phyloP scores from a whole-genome alignment of 768 basidiomycete species.

The Psilocybe sp. region DNA sequence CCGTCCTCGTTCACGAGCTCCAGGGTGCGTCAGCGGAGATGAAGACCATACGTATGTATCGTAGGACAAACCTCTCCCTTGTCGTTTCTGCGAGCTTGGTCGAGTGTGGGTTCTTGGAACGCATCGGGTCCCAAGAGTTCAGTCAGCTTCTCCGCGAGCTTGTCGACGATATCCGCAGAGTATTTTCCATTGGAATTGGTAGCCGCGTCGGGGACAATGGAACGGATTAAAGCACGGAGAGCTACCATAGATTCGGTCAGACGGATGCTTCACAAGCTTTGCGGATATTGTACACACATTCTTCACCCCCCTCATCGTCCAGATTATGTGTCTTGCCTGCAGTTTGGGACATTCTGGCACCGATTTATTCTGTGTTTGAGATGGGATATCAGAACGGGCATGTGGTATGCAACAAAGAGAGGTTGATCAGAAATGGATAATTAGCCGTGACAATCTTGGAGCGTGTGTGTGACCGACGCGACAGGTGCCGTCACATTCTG shows the following conservation, averaged over 20 bases:
- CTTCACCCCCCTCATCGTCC: conserved; percentile 21
- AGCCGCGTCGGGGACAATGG: conserved; percentile 31
- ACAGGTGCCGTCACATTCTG: conserved; percentile 4
- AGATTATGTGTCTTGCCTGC: conserved; percentile 22
- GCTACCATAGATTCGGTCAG: conserved; percentile 22
- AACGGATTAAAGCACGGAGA: conserved; percentile 37
- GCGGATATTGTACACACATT: conserved; percentile 19
- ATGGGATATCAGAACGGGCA: too few species aligned
- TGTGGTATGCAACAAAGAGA: too few species aligned
- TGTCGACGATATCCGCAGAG: conserved; percentile 46
- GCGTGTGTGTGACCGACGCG: conserved; percentile 17
- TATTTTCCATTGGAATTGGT: conserved; percentile 26
- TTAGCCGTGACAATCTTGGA: not conserved
- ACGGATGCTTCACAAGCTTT: not conserved
- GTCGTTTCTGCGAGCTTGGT: conserved; percentile 40
- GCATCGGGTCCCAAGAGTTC: conserved; percentile 52
- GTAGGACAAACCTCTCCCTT: conserved; percentile 59
- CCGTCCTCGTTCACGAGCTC: conserved; percentile 77
- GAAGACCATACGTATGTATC: conserved; percentile 16
- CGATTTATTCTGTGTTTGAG: too few species aligned
- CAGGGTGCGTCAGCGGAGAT: conserved; percentile 13
- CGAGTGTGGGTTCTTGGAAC: conserved; percentile 15
- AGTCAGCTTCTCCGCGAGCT: conserved; percentile 56
- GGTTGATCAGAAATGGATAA: too few species aligned
- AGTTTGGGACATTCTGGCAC: conserved; percentile 10